Conservation (phyloP, 768 basidiomycete genomes). For the Pleurotus pulmonarius region DNA sequence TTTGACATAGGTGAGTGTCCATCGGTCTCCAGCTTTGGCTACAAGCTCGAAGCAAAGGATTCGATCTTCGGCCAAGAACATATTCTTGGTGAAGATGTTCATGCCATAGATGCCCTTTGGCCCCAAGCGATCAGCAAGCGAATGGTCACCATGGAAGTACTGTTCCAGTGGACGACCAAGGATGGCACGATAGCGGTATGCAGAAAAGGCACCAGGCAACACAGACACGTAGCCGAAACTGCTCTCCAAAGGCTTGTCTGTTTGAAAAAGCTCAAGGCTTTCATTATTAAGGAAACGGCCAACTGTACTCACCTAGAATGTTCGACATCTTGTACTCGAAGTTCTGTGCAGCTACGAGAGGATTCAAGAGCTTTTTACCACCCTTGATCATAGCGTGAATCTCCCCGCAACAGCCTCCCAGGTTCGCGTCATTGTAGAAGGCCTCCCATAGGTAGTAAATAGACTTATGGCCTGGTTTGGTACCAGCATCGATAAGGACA, state of each 20-base stretch:
- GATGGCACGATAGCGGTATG: constrained; percentile 91
- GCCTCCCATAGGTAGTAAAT: constrained; percentile 96
- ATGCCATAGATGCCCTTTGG: constrained; percentile 92
- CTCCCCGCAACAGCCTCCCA: constrained; percentile 91
- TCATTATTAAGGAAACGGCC: background rate
- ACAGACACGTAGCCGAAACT: constrained; percentile 95
- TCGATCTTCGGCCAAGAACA: constrained; percentile 79
- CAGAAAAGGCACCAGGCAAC: constrained; percentile 93
- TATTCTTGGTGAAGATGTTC: constrained; percentile 96
- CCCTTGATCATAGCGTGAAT: constrained; percentile 97
- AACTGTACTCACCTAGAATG: constrained; percentile 61
- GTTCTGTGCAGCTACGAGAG: constrained; percentile 91
- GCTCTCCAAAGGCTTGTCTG: constrained; percentile 91
- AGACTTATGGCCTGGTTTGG: constrained; percentile 93
- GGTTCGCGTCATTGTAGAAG: constrained; percentile 73
- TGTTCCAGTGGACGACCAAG: constrained; percentile 83
- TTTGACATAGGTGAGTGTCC: constrained; percentile 90
- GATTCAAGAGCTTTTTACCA: constrained; percentile 88
- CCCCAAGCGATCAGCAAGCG: constrained; percentile 86
- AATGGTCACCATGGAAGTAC: constrained; percentile 85
- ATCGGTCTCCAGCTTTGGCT: constrained; percentile 81
- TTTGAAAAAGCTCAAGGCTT: background rate
- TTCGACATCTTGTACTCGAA: constrained; percentile 99
- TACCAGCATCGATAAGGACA: constrained; percentile 92
- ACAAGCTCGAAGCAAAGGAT: constrained; percentile 97